Base-by-base conservation (phyloP, 1,284 basidiomycete species). In the Ganoderma lucidum region DNA sequence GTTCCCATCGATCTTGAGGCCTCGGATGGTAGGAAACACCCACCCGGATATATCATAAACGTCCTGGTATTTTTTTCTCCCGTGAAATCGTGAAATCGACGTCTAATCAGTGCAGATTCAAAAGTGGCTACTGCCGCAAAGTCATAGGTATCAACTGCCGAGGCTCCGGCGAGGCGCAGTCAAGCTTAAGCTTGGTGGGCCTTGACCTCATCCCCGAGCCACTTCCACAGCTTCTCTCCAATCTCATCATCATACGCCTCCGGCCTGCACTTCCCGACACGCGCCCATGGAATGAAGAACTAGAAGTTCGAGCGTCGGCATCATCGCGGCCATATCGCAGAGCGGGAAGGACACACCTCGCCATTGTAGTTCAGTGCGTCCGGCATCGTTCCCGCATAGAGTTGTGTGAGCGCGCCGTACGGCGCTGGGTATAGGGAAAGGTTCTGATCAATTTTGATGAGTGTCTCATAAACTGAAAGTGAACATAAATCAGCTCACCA, bases 251-350 rank as follows among this genome's bases (percentile, higher is more conserved):
- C 81, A 23, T 78, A 76, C 3, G 81, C 76, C n/a, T 76, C 77
- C 8, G 74, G 60, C 28, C 77, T 77, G 4, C 74, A 78, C 6
- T 74, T 70, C 0, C 81, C 83, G 6, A 81, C 62, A 4, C 84
- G 78, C 0, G 83, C 86, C 84, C 84, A 88, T 1, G 86, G 85
- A 9, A 84, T 81, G 19, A 86, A 73, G 70, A 81, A 87, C 84
- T 87, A 70, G 68, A 6, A n/a, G 6, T 9, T 12, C n/a, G 35
- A 8, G 32, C 39, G 28, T 23, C 2, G 23, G 44, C 8, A n/a
- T 28, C 23, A 35, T n/a, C 28, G 9, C 17, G 1, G 12, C 10
- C 14, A 28, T 15, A 6, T 44, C n/a, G 44, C 6, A 2, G 19
- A 45, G 6, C 0, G 44, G 6, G 44, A 6, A n/a, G 5, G 5